Conservation (phyloP, 257 asterid species). For the Nicotiana knightiana region DNA sequence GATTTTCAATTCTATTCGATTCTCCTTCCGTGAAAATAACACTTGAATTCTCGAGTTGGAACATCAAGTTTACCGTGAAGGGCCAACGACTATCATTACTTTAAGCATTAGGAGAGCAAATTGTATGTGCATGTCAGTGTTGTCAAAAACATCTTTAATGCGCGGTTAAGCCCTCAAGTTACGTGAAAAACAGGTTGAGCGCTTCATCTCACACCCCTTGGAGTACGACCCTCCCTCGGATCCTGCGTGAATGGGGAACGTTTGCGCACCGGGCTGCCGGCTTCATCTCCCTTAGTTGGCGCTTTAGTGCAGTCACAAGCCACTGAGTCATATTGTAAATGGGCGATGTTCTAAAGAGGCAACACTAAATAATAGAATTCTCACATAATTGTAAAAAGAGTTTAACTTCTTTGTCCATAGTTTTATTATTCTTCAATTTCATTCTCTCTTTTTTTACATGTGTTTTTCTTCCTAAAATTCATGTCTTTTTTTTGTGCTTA, state of each 20-base stretch:
- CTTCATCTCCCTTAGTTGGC: neutral
- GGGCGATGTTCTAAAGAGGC: neutral
- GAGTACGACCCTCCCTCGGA: no score
- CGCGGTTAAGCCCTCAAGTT: neutral
- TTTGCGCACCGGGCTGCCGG: no score
- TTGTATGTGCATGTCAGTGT: neutral
- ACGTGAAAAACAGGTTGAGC: neutral
- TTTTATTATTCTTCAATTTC: neutral
- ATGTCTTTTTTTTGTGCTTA: neutral
- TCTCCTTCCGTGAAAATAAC: neutral
- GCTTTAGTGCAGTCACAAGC: neutral
- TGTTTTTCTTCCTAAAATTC: neutral
- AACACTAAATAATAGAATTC: neutral
- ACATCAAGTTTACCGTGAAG: neutral
- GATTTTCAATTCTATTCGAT: neutral
- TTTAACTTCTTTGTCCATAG: neutral
- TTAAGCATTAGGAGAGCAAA: neutral
- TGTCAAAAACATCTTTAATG: neutral
- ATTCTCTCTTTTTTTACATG: neutral
- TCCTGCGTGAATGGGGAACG: no score
- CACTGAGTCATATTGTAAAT: neutral
- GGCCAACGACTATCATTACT: neutral
- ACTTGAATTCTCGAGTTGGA: neutral
- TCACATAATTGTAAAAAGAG: neutral
- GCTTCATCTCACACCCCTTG: neutral